Base-by-base conservation (phyloP, 2,329 filamentous ascomycete genomes). In the Madurella mycetomatis region DNA sequence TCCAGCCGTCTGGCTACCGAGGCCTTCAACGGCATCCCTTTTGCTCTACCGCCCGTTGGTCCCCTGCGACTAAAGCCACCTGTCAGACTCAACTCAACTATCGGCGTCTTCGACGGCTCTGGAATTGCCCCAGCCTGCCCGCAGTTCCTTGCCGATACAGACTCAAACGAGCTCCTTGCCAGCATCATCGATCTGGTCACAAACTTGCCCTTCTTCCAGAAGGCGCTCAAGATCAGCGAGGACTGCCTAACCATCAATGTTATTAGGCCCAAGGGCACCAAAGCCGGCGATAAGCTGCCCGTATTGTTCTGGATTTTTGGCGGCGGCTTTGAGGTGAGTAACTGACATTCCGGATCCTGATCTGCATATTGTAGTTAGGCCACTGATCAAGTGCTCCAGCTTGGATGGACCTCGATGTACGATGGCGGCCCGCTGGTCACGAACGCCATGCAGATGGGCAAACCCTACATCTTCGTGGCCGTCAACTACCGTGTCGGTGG, bases 401-500 rank as follows among this genome's bases (percentile, higher is more conserved):
- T 82, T 5, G 79, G 77, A 19, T 77, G 68, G 54, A 76, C 68
- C 53, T 68, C 66, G 53, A 78, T 75, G 67, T 85, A 83, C 60
- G 79, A 84, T 55, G 80, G 70, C 4, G 67, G 72, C 4, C 70
- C 69, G 41, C 69, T 83, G 11, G 61, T 85, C 0, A 50, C 65
- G 1, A 72, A 73, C 15, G 79, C 75, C 2, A 65, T 81, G 39
- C 59, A 63, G 0, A 61, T 78, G 50, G 76, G 76, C 32, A 82
- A 88, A 69, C 84, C 86, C 0, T 83, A 92, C 58, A 72, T 95
- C 45, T 88, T 85, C 51, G 88, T 92, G 0, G 80, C 85, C 0
- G 83, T 92, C 65, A 92, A 91, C 71, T 92, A 95, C 70, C 84
- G 88, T 1, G 74, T 88, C 0, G 86, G 81, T 8, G 87, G 83